phyloP scores from a whole-genome alignment of 2,329 filamentous ascomycete genomes.

The Ramularia collo-cygni region DNA sequence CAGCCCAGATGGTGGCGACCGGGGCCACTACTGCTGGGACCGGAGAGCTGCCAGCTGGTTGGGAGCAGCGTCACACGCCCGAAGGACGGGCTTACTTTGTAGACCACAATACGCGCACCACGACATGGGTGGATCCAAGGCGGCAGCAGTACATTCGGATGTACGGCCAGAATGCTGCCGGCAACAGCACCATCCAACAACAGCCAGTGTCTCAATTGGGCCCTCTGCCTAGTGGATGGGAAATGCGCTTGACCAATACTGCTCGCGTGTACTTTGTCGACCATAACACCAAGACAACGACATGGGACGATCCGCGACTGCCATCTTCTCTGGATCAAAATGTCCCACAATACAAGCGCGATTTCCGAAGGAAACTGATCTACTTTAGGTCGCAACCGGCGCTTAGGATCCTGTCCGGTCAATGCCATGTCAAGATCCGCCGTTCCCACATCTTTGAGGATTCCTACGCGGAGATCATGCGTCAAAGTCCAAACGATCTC shows the following conservation, averaged over 20 bases:
- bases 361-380: conserved; percentile 95
- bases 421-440: conserved; percentile 96
- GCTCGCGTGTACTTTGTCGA: conserved; percentile 98
- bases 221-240: conserved; percentile 93
- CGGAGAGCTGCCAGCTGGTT: conserved; percentile 88
- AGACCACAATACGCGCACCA: conserved; percentile 95
- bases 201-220: conserved; percentile 96
- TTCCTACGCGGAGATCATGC: conserved; percentile 96
- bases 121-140: conserved; percentile 95
- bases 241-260: conserved; percentile 98
- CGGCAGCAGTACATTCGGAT: conserved; percentile 97
- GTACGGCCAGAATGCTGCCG: conserved; percentile 79
- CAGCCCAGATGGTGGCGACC: conserved; percentile 84
- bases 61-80: conserved; percentile 93
- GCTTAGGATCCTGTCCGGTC: conserved; percentile 87
- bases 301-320: conserved; percentile 93
- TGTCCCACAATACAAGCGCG: conserved; percentile 98
- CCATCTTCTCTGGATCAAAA: conserved; percentile 96
- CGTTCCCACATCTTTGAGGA: conserved; percentile 98
- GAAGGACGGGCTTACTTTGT: conserved; percentile 96
- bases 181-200: conserved; percentile 82
- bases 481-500: conserved; percentile 87
- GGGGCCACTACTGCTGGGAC: conserved; percentile 90
- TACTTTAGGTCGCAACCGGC: conserved; percentile 99
- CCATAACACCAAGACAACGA: conserved; percentile 99